Percentiles rank a stretch among this genome's conserved stretches.
phyloP scores from a whole-genome alignment of 2,329 filamentous ascomycete genomes.

The Sclerotiophoma versabilis region DNA sequence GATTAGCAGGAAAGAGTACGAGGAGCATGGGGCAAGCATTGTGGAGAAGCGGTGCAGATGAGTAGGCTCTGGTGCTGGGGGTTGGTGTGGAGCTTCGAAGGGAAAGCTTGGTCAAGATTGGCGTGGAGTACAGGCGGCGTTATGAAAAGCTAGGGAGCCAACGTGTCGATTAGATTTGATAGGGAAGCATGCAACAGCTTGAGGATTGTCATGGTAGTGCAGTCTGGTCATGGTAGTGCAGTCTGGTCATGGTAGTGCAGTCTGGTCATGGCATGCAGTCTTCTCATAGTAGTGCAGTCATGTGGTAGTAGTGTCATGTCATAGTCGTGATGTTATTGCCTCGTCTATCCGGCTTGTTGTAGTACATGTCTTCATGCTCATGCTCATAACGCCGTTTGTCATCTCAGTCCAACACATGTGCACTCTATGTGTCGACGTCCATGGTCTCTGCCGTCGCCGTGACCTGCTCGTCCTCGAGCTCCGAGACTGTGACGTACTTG shows the following conservation, averaged over 20 bases:
- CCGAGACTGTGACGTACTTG: slow-evolving; percentile 91
- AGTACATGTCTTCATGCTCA: slow-evolving; percentile 13
- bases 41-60: slow-evolving; percentile 97
- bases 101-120: neutral
- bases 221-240: neutral
- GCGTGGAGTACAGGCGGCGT: slow-evolving; percentile 2
- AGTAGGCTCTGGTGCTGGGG: neutral
- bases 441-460: slow-evolving; percentile 67
- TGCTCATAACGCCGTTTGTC: neutral
- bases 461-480: slow-evolving; percentile 75
- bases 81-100: neutral
- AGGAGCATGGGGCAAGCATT: slow-evolving; percentile 88
- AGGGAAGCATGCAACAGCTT: neutral
- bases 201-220: neutral
- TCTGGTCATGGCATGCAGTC: neutral
- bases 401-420: neutral
- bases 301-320: slow-evolving; percentile 1
- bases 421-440: slow-evolving; percentile 63
- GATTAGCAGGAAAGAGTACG: slow-evolving; percentile 97
- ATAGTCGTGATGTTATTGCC: slow-evolving; percentile 15
- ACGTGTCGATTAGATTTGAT: neutral
- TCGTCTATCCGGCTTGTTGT: slow-evolving; percentile 14
- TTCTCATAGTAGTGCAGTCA: no score
- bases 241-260: neutral
- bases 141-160: neutral